Evolutionary conservation across 768 basidiomycete genomes (phyloP).

Genomic region (Tricholoma matsutake): DNA sequence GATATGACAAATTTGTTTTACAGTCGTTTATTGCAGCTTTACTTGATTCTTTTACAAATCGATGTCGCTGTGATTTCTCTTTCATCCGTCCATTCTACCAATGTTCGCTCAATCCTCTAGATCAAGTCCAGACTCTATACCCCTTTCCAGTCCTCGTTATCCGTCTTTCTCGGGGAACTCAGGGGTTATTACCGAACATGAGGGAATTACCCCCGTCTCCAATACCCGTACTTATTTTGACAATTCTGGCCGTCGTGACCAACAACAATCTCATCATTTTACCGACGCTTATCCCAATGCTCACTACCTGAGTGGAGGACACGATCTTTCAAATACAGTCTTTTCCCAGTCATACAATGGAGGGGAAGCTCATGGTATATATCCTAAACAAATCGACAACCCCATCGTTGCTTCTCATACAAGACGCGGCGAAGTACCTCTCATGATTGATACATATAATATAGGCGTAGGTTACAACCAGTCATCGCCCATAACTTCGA

Average conservation of each 20-base stretch:
- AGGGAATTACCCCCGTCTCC: background rate
- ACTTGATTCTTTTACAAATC: background rate
- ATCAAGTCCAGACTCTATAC: slow-evolving; percentile 2
- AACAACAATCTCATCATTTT: slow-evolving; percentile 2
- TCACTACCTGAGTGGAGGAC: background rate
- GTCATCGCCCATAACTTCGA: background rate
- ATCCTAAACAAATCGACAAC: background rate
- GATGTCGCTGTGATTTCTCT: slow-evolving; percentile 5
- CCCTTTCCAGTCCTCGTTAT: background rate
- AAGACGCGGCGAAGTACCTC: slow-evolving; percentile 5
- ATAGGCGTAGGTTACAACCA: background rate
- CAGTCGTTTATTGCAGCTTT: background rate
- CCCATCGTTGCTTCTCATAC: background rate
- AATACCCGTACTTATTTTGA: background rate
- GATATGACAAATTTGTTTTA: slow-evolving; percentile 1
- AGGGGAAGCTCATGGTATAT: background rate
- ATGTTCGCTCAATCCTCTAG: slow-evolving; percentile 12
- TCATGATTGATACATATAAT: slow-evolving; percentile 6
- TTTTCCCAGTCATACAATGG: slow-evolving; percentile 5
- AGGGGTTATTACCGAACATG: slow-evolving; percentile 2
- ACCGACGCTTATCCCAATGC: slow-evolving; percentile 6
- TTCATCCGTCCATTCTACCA: background rate
- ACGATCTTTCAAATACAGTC: background rate
- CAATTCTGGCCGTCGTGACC: slow-evolving; percentile 3
- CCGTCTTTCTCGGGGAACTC: background rate